phyloP scores from a whole-genome alignment of 2,329 filamentous ascomycete species.

The Penicillium paneum region DNA sequence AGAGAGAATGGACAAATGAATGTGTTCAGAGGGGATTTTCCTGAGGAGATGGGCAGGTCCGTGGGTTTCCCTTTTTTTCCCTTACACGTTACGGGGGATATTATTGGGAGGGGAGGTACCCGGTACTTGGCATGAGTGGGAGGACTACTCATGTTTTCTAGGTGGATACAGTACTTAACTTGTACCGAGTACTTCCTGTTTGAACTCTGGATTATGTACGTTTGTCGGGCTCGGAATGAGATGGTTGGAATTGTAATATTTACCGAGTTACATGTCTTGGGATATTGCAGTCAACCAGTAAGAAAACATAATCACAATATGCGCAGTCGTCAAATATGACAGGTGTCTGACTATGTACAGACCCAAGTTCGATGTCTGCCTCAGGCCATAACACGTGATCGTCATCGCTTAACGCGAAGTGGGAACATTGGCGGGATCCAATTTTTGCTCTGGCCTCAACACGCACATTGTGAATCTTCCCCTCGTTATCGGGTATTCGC shows the following conservation, averaged over 20 bases:
- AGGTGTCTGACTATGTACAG: neutral
- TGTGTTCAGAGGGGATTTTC: constrained; percentile 3
- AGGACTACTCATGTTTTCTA: neutral
- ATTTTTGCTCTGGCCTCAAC: constrained; percentile 31
- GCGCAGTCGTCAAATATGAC: neutral
- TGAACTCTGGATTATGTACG: neutral
- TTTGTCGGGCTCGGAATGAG: constrained; percentile 1
- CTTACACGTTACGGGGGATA: constrained; percentile 1
- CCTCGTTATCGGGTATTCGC: constrained; percentile 33
- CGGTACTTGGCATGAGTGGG: constrained; percentile 2
- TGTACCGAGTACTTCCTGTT: constrained; percentile 1
- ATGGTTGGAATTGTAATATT: constrained; percentile 3
- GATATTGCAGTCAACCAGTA: neutral
- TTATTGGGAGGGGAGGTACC: neutral
- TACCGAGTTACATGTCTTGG: neutral
- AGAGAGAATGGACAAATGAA: constrained; percentile 10
- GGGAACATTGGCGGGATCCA: constrained; percentile 28
- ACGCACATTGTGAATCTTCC: constrained; percentile 35
- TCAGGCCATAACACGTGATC: constrained; percentile 28
- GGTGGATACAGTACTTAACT: neutral
- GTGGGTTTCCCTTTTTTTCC: constrained; percentile 5
- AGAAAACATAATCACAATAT: neutral
- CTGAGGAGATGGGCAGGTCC: constrained; percentile 6
- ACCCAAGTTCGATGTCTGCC: neutral
- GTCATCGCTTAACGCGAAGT: constrained; percentile 38